Evolutionary conservation across 179 eudicot genomes (phyloP).

Genomic region (Silene noctiflora): DNA sequence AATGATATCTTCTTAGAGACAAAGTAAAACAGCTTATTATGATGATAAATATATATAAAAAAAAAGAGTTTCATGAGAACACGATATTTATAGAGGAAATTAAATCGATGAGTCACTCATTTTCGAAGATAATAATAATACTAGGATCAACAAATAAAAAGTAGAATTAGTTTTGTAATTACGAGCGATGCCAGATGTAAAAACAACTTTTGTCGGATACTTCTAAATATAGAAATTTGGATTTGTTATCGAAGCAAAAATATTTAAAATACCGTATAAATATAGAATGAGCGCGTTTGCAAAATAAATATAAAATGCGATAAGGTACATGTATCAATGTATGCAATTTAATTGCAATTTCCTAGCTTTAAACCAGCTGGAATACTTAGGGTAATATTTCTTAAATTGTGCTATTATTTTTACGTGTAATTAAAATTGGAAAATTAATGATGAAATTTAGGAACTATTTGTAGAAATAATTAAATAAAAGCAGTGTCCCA

Average conservation of each 20-base stretch:
- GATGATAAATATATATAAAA: too few species aligned
- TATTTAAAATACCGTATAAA: too few species aligned
- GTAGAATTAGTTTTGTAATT: too few species aligned
- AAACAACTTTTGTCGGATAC: not conserved
- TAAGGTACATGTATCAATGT: too few species aligned
- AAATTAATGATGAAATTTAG: not conserved
- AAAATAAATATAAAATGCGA: not conserved
- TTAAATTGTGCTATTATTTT: not conserved
- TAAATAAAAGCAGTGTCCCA: not conserved
- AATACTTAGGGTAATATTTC: too few species aligned
- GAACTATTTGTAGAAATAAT: not conserved
- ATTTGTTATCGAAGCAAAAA: too few species aligned
- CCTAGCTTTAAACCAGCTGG: not conserved
- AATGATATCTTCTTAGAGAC: too few species aligned
- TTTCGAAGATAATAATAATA: too few species aligned
- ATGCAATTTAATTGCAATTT: not conserved
- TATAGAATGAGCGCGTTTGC: not conserved
- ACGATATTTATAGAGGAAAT: not conserved
- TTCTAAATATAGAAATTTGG: not conserved
- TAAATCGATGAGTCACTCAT: not conserved
- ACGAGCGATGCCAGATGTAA: too few species aligned
- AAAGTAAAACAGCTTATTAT: too few species aligned
- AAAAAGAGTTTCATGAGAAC: too few species aligned
- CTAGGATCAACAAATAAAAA: too few species aligned
- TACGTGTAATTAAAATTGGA: not conserved